phyloP scores from a whole-genome alignment of 495 filamentous ascomycete genomes.

The Usnea hakonensis region DNA sequence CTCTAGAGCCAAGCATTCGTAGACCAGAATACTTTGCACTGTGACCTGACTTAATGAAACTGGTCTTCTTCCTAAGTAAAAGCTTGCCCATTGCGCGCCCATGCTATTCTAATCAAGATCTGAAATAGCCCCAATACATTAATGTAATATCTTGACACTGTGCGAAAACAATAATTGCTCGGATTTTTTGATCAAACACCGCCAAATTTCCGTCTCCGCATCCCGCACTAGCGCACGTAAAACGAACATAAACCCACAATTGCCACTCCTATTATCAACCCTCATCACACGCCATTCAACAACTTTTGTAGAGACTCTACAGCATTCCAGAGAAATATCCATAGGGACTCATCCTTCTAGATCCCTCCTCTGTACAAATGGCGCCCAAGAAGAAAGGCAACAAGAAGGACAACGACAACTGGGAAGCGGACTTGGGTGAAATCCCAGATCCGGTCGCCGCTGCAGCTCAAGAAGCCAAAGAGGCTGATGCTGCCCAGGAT shows the following conservation, averaged over 20 bases:
- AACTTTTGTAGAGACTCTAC: neutral
- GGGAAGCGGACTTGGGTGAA: slow-evolving; percentile 94
- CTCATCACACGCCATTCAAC: neutral
- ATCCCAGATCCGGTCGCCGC: slow-evolving; percentile 44
- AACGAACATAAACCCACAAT: slow-evolving; percentile 6
- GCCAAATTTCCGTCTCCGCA: neutral
- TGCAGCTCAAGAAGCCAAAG: slow-evolving; percentile 41
- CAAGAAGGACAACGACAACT: slow-evolving; percentile 83
- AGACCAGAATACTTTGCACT: neutral
- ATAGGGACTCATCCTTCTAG: too few species aligned
- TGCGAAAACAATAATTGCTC: neutral
- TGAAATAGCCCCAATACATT: neutral
- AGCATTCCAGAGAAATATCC: neutral
- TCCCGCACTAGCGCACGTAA: slow-evolving; percentile 8
- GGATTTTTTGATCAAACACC: neutral
- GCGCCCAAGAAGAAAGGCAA: slow-evolving; percentile 90
- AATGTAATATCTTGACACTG: neutral
- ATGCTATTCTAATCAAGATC: neutral
- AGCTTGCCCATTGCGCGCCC: neutral
- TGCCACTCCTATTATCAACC: neutral
- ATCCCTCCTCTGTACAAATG: slow-evolving; percentile 41
- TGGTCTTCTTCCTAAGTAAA: neutral
- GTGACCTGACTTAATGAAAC: neutral
- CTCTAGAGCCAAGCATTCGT: neutral
- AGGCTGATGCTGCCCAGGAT: slow-evolving; percentile 38